A percentile compares a stretch with the other conserved stretches of the same genome.
Evolutionary conservation across 768 basidiomycete genomes (phyloP).

Genomic region (Grammothele lineata): DNA sequence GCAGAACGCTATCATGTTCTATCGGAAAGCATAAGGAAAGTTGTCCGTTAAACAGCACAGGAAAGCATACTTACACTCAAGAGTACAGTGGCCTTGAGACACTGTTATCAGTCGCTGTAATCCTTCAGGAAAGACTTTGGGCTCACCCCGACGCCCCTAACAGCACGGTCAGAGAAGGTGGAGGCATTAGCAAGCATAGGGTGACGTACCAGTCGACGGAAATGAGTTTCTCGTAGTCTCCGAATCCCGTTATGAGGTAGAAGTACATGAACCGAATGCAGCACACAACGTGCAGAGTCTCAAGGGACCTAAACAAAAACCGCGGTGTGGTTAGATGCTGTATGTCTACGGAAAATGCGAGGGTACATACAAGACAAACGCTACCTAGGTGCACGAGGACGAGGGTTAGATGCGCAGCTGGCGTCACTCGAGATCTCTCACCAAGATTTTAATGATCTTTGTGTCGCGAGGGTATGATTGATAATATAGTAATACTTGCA

Average conservation of each 20-base stretch:
- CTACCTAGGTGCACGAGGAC: too few relatives aligned
- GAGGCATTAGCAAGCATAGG: background rate
- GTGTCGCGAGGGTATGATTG: conserved; percentile 7
- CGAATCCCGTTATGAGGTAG: conserved; percentile 10
- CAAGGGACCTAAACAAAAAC: conserved; percentile 1
- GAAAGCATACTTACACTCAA: background rate
- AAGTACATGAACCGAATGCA: conserved; percentile 11
- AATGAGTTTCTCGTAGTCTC: conserved; percentile 2
- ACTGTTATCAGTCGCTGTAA: background rate
- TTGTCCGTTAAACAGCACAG: background rate
- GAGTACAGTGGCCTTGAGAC: background rate
- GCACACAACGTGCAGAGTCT: conserved; percentile 10
- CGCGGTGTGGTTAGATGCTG: background rate
- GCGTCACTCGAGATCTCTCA: background rate
- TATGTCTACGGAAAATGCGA: background rate
- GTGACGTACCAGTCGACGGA: conserved; percentile 5
- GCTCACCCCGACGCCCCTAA: background rate
- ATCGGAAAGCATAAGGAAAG: background rate
- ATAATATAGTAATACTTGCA: conserved; percentile 9
- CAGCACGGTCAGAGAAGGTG: too few relatives aligned
- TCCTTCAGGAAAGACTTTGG: background rate
- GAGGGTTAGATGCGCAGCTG: too few relatives aligned
- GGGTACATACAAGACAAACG: conserved; percentile 2
- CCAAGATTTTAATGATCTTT: conserved; percentile 3
- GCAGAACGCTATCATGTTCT: background rate